phyloP scores from a whole-genome alignment of 2,329 filamentous ascomycete species.

The Rhynchosporium agropyri region DNA sequence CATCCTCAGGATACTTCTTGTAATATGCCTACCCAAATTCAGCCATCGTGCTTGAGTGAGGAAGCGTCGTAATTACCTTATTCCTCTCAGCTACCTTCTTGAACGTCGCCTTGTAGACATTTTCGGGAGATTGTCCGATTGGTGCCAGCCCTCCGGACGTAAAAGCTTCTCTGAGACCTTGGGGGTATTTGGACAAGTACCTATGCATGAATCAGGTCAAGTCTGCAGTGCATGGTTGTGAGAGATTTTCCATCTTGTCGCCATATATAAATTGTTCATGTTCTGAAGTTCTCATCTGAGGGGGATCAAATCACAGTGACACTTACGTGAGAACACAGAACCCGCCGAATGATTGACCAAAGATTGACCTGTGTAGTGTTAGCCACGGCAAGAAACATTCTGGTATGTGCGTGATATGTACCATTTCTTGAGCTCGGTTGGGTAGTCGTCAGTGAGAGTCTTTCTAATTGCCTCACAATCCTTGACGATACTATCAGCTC shows the following conservation, averaged over 20 bases:
- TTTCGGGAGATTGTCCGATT: slow-evolving; percentile 68
- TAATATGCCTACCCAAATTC: slow-evolving; percentile 61
- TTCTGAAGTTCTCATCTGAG: neutral
- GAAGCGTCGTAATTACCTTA: slow-evolving; percentile 23
- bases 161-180: slow-evolving; percentile 80
- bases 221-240: neutral
- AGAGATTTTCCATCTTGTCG: no score
- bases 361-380: slow-evolving; percentile 68
- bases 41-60: neutral
- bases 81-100: slow-evolving; percentile 73
- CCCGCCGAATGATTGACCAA: slow-evolving; percentile 91
- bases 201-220: slow-evolving; percentile 14
- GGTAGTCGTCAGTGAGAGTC: slow-evolving; percentile 70
- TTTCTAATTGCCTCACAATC: slow-evolving; percentile 86
- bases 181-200: slow-evolving; percentile 71
- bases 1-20: slow-evolving; percentile 80
- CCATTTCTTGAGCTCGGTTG: slow-evolving; percentile 75
- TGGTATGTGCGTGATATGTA: neutral
- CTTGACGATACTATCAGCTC: slow-evolving; percentile 86
- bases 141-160: slow-evolving; percentile 83
- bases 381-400: neutral
- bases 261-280: no score
- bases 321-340: slow-evolving; percentile 79
- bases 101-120: slow-evolving; percentile 76
- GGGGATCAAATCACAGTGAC: neutral